phyloP scores from a whole-genome alignment of 352 stramenopile species.

The Bremia lactucae region DNA sequence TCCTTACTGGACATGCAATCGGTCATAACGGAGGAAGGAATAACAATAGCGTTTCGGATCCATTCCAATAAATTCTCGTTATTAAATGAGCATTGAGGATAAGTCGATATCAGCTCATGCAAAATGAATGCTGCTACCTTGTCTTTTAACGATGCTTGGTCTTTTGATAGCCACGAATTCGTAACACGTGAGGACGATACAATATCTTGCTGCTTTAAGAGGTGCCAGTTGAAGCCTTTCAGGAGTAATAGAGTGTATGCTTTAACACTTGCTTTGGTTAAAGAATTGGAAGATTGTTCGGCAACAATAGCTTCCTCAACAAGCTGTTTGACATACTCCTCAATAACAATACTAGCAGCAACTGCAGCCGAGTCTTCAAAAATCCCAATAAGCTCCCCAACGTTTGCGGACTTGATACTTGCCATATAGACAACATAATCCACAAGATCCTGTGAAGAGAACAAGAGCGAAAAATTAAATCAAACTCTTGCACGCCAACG shows the following conservation, averaged over 20 bases:
- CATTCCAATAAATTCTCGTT: conserved; percentile 9
- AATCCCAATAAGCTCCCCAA: conserved; percentile 66
- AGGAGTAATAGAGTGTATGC: conserved; percentile 35
- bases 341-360: conserved; percentile 54
- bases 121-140: conserved; percentile 13
- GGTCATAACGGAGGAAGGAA: conserved; percentile 7
- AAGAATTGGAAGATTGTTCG: conserved; percentile 11
- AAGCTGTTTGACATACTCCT: conserved; percentile 68
- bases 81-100: conserved; percentile 9
- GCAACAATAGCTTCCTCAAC: conserved; percentile 23
- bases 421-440: conserved; percentile 60
- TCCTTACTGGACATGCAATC: not conserved
- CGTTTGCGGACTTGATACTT: conserved; percentile 47
- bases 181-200: conserved; percentile 3
- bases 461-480: conserved; percentile 1
- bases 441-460: conserved; percentile 39
- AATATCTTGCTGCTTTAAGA: conserved; percentile 12
- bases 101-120: conserved; percentile 17
- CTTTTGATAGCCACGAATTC: conserved; percentile 6
- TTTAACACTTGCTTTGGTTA: conserved; percentile 23
- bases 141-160: conserved; percentile 9
- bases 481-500: not conserved
- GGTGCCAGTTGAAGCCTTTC: conserved; percentile 46
- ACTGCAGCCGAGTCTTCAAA: conserved; percentile 69
- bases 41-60: conserved; percentile 18